phyloP scores from a whole-genome alignment of 176 grass and related monocot species.

The Musa schizocarpa region DNA sequence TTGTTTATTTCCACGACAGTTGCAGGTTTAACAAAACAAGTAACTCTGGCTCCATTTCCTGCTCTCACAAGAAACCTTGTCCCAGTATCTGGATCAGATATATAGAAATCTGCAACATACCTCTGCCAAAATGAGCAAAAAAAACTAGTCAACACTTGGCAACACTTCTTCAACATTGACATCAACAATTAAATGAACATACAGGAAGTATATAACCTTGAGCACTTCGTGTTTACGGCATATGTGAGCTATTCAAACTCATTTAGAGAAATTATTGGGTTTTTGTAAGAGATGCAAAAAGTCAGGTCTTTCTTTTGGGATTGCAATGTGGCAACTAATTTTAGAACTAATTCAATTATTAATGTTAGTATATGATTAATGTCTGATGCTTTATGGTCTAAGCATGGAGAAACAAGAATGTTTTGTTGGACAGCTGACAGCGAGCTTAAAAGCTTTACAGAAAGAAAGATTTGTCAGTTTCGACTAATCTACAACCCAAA shows the following conservation, averaged over 20 bases:
- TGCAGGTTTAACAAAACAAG: conserved; percentile 38
- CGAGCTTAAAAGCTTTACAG: too few species aligned
- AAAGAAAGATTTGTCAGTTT: too few species aligned
- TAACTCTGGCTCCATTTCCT: conserved; percentile 40
- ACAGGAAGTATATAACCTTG: neutral
- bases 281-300: neutral
- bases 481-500: too few species aligned
- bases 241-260: neutral
- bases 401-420: too few species aligned
- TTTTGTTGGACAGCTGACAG: too few species aligned
- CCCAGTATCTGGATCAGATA: conserved; percentile 60
- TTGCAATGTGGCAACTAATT: neutral
- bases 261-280: neutral
- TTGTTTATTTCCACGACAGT: conserved; percentile 31
- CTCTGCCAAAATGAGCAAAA: conserved; percentile 27
- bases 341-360: neutral
- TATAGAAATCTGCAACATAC: conserved; percentile 60
- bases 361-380: neutral
- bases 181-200: neutral
- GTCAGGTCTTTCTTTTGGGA: neutral
- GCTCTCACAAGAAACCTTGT: conserved; percentile 74
- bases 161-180: neutral
- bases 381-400: too few species aligned
- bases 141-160: neutral
- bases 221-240: neutral